Evolutionary conservation across 148 eudicot species (phyloP).

Genomic region (Rhododendron kiyosumense): DNA sequence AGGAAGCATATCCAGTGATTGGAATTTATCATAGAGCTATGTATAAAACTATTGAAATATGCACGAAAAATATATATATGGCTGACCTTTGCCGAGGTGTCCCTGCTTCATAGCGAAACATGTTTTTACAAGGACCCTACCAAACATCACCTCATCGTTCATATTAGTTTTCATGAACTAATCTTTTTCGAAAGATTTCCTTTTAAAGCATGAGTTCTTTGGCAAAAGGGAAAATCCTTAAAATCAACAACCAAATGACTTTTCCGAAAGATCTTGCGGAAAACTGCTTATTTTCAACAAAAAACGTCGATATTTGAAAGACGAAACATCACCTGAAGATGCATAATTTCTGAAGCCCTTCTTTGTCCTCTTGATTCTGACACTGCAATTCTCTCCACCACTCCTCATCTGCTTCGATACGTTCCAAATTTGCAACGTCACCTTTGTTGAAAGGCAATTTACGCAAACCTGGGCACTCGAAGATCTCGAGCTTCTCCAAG

Average conservation of each 20-base stretch:
- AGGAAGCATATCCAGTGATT: background rate
- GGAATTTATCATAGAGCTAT: background rate
- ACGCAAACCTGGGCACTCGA: background rate
- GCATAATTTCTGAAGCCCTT: background rate
- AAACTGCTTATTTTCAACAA: background rate
- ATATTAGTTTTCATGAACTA: background rate
- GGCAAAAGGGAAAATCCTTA: no score
- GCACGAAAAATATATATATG: background rate
- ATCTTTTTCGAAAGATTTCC: no score
- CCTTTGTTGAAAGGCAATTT: background rate
- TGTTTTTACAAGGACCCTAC: background rate
- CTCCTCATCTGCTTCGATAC: background rate
- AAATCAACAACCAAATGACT: background rate
- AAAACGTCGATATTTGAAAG: background rate
- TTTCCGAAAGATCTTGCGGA: background rate
- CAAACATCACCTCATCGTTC: background rate
- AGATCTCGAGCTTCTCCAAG: constrained; percentile 1
- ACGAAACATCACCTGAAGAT: background rate
- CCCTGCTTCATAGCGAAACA: background rate
- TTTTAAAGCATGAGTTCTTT: no score
- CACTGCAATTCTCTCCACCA: background rate
- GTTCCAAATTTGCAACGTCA: background rate
- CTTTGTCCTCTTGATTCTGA: background rate
- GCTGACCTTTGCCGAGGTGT: background rate
- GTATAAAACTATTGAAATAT: background rate